These are phyloP conservation scores for Mycena sp. DNA, from an alignment of 1,284 basidiomycete genomes.

Conservation along the genomic window DNA sequence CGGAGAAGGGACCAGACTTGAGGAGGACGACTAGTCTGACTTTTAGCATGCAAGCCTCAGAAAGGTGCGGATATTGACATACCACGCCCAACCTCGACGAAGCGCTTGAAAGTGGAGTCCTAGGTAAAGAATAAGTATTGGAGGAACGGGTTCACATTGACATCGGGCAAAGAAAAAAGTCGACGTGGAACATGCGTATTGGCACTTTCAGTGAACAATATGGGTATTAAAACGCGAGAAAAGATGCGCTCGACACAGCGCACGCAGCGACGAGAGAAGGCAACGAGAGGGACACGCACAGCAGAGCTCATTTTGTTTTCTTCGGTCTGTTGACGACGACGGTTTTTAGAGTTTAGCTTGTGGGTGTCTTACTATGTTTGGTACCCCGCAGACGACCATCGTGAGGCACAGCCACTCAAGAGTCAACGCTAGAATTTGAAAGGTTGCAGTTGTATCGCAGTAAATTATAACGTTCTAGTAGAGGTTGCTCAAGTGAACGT, in stretches of 20 bases:
- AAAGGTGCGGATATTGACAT: slow-evolving; percentile 36
- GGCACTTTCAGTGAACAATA: neutral
- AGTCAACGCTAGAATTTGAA: too few relatives aligned
- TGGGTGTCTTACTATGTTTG: too few relatives aligned
- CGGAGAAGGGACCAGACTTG: slow-evolving; percentile 86
- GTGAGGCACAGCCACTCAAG: too few relatives aligned
- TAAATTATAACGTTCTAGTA: too few relatives aligned
- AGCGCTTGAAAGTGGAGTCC: slow-evolving; percentile 94
- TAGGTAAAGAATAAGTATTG: slow-evolving; percentile 31
- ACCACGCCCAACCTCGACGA: slow-evolving; percentile 98
- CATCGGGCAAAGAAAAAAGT: neutral
- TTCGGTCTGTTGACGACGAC: slow-evolving; percentile 17
- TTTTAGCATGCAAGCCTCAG: slow-evolving; percentile 11
- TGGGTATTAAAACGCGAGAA: neutral
- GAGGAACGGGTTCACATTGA: neutral
- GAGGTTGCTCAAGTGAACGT: too few relatives aligned
- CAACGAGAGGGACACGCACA: slow-evolving; percentile 11
- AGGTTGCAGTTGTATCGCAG: too few relatives aligned
- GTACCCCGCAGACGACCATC: too few relatives aligned
- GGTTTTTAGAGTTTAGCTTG: slow-evolving; percentile 8
- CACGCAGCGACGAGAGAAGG: neutral
- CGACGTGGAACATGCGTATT: neutral
- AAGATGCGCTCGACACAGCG: neutral
- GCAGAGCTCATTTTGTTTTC: slow-evolving; percentile 26
- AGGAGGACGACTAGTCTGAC: slow-evolving; percentile 85